Percentiles rank a stretch among this genome's conserved stretches.
Conservation (phyloP, 495 filamentous ascomycete genomes). For the Friedmanniomyces simplex region DNA sequence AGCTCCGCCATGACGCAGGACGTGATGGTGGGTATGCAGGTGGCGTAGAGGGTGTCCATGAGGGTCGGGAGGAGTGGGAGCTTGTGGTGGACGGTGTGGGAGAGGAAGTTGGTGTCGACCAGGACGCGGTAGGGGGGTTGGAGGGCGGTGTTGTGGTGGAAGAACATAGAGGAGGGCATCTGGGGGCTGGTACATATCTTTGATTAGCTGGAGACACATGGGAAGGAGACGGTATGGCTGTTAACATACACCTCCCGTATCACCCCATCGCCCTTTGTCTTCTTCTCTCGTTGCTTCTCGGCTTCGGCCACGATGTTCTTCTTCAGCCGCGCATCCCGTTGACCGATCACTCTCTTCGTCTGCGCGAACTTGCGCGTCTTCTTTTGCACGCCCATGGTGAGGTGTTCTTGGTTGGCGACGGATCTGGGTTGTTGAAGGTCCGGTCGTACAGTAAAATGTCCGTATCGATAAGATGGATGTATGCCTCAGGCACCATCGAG, state of each 20-base stretch:
- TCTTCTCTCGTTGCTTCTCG: slow-evolving; percentile 43
- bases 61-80: slow-evolving; percentile 74
- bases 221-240: too few species aligned
- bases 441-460: background rate
- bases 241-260: slow-evolving; percentile 59
- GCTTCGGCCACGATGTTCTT: slow-evolving; percentile 43
- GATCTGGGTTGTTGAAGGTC: background rate
- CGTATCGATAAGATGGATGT: background rate
- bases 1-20: slow-evolving; percentile 70
- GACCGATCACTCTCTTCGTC: slow-evolving; percentile 42
- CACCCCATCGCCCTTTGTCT: slow-evolving; percentile 40
- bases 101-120: slow-evolving; percentile 85
- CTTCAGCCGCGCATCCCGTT: slow-evolving; percentile 41
- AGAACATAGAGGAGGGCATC: slow-evolving; percentile 78
- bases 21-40: slow-evolving; percentile 59
- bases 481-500: too few species aligned
- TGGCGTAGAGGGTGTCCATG: slow-evolving; percentile 71
- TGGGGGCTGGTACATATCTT: slow-evolving; percentile 21
- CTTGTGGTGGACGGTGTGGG: slow-evolving; percentile 82
- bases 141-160: slow-evolving; percentile 84
- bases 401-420: background rate
- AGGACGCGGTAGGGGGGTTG: slow-evolving; percentile 81
- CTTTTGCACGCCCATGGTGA: slow-evolving; percentile 37
- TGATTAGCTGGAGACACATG: too few species aligned
- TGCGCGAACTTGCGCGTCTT: slow-evolving; percentile 41